Evolutionary conservation across 371 early-diverging fungal species (phyloP), one percentile per base, ranked within the genome.

Genomic region (Mortierella sp.): DNA sequence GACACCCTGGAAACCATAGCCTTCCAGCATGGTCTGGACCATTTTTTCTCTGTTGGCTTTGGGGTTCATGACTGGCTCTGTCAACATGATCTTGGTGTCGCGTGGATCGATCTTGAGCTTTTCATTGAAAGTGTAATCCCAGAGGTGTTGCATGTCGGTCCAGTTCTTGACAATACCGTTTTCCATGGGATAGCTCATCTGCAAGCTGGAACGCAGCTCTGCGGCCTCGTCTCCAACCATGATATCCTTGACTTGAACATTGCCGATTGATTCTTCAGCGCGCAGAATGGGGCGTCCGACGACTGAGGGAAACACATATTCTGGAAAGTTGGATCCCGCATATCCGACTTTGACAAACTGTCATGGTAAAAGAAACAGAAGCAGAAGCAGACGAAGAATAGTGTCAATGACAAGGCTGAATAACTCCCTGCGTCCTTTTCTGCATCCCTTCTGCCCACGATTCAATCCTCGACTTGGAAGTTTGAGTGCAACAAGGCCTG

Each of bases 211-310:
- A 21, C 98, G 90, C 25, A 94, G 79, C 31, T 88, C 91, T 21
- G 96, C 93, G 24, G 98, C 99, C 79, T 98, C 98, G 63, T 95
- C 96, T 24, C 99, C 99, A 44, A 98, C 94, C 92, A 97, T 97
- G 71, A 98, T 94, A 78, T 98, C 98, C 76, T 94, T 94, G 47
- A 95, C 85, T 61, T 78, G 64, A 6, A 89, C 80, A 56, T 96
- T 90, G 37, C 93, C 91, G 40, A 92, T 83, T 54, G 82, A 81
- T 67, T 97, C 97, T 80, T 98, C 98, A 31, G 96, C 96, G 60
- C 98, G 95, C 60, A 97, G 85, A 79, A 96, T 97, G 56, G 99
- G 99, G 29, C 98, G 88, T 31, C 98, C 98, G 5, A 98, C 96
- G 3, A 98, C 94, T 39, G 97, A 95, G 16, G 98, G 97, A 79